Evolutionary conservation across 1,284 basidiomycete species (phyloP), one percentile per base, ranked within the genome.

Genomic region (Ceratobasidium sp.): DNA sequence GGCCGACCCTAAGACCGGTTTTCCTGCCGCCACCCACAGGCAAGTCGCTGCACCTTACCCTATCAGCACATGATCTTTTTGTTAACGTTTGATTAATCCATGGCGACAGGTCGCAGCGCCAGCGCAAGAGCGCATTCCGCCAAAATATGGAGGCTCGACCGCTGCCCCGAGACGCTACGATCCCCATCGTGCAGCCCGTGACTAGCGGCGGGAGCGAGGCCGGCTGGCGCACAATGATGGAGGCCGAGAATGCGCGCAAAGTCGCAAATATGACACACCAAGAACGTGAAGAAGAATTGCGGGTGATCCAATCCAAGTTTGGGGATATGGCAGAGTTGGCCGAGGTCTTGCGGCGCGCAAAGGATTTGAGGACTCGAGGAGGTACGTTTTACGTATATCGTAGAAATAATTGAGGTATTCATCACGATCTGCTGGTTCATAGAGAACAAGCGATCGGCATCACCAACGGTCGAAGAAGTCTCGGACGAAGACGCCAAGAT

Each of bases 231-330:
- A 80, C 83, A 13, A 85, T 87, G 70, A 87, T 90, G 68, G 82
- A 83, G 67, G 80, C 82, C 64, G 89, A 91, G 81, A 92, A 92
- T 80, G 86, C 87, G 75, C 82, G 82, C 29, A 83, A 85, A 19
- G 86, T 93, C 6, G 85, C 85, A 8, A 81, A 80, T 1, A 93
- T 94, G 91, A 85, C 86, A 5, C 85, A 86, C 8, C 86, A 88
- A 43, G 89, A 93, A 80, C 85, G 88, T 19, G 86, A 89, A 74
- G 83, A 87, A 71, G 91, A 91, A 81, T 85, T 87, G 75, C 83
- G 84, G 74, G 90, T 92, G 79, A 89, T 95, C 51, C 79, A 92
- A 51, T 88, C 91, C 77, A 86, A 87, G 61, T 92, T 95, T 83
- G 93, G 93, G 0, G 87, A 87, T 40, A 85, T 94, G 37, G 86